A percentile compares a stretch with the other conserved stretches of the same genome.
phyloP scores from a whole-genome alignment of 768 basidiomycete genomes.

The Rossbeevera mucosa region DNA sequence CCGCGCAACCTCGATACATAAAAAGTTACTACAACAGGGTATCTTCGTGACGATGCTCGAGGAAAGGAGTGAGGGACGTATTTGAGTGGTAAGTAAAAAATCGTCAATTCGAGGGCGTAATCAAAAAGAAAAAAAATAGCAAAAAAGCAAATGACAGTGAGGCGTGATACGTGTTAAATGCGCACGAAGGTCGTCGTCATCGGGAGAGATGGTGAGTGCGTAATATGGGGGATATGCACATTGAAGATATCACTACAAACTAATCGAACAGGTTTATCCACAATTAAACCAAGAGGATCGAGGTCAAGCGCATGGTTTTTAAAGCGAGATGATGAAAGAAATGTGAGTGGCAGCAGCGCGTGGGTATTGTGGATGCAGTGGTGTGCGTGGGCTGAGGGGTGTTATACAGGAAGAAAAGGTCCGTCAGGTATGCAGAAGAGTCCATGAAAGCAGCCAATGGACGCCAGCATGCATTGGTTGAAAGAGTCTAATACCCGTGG shows the following conservation, averaged over 20 bases:
- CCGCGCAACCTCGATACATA: slow-evolving; percentile 33
- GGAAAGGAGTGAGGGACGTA: slow-evolving; percentile 5
- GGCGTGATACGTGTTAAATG: slow-evolving; percentile 18
- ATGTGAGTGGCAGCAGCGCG: slow-evolving; percentile 28
- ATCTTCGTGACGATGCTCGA: slow-evolving; percentile 31
- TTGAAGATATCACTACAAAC: slow-evolving; percentile 29
- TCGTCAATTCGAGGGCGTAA: slow-evolving; percentile 31
- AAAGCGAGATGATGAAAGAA: background rate
- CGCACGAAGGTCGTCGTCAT: slow-evolving; percentile 9
- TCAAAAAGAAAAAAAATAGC: slow-evolving; percentile 6
- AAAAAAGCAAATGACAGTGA: background rate
- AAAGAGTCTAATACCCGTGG: slow-evolving; percentile 29
- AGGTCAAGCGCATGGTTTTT: slow-evolving; percentile 17
- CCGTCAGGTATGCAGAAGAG: slow-evolving; percentile 22
- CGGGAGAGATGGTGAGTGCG: slow-evolving; percentile 9
- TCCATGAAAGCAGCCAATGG: slow-evolving; percentile 29
- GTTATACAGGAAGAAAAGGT: slow-evolving; percentile 31
- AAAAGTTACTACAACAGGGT: slow-evolving; percentile 33
- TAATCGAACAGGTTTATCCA: slow-evolving; percentile 35
- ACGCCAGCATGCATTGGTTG: slow-evolving; percentile 36
- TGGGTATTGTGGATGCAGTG: slow-evolving; percentile 28
- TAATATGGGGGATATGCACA: slow-evolving; percentile 30
- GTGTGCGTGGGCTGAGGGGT: slow-evolving; percentile 16
- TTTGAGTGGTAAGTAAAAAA: slow-evolving; percentile 25
- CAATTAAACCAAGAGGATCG: slow-evolving; percentile 28